Percentiles rank a stretch among this genome's conserved stretches.
Evolutionary conservation across 2,329 filamentous ascomycete genomes (phyloP).

Genomic region (Alternaria viburni): DNA sequence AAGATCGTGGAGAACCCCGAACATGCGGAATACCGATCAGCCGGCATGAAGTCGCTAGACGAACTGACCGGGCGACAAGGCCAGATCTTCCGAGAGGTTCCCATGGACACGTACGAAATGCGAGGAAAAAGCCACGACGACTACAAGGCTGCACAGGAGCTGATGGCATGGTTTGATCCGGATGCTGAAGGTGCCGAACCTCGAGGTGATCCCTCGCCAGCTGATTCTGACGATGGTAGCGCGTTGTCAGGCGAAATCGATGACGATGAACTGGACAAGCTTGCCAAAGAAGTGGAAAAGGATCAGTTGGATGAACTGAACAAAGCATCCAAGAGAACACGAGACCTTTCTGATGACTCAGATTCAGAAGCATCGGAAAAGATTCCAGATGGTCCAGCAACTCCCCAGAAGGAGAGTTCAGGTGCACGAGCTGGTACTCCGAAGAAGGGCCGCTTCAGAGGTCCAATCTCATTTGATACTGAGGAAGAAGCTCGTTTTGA

Average conservation of each 20-base stretch:
- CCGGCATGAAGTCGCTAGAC: not conserved
- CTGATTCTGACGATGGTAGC: not conserved
- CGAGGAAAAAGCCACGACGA: not conserved
- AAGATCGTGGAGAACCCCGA: not conserved
- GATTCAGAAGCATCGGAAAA: not conserved
- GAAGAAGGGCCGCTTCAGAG: not conserved
- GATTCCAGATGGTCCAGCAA: not conserved
- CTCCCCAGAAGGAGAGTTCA: not conserved
- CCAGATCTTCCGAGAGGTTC: not conserved
- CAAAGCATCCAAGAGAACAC: not conserved
- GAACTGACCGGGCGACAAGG: not conserved
- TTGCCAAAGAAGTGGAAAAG: not conserved
- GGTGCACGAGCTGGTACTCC: not conserved
- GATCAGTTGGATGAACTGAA: not conserved
- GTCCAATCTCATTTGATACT: not conserved
- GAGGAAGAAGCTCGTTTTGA: not conserved
- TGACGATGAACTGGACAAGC: not conserved
- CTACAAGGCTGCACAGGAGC: not conserved
- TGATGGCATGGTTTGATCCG: not conserved
- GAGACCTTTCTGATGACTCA: not conserved
- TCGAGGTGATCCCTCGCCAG: not conserved
- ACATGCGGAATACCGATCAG: not conserved
- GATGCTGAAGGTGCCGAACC: not conserved
- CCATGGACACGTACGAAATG: not conserved
- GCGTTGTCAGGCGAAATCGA: not conserved